Conservation (phyloP, 345 rosid species). For the Dovyalis caffra region DNA sequence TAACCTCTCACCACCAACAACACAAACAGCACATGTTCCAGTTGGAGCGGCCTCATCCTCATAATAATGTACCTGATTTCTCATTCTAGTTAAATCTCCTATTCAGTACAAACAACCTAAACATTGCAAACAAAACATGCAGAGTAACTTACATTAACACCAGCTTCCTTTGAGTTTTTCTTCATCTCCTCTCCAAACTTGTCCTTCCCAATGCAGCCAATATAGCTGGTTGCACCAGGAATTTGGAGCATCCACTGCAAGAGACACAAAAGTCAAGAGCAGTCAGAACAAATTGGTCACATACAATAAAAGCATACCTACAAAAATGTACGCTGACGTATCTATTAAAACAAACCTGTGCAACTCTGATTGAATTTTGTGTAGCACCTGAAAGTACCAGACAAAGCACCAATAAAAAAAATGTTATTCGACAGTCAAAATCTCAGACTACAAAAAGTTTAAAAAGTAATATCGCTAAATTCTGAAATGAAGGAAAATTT, state of each 20-base stretch:
- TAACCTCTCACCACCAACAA: slow-evolving; percentile 95
- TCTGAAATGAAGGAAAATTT: background rate
- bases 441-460: background rate
- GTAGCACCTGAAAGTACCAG: slow-evolving; percentile 58
- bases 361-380: slow-evolving; percentile 91
- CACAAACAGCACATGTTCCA: slow-evolving; percentile 96
- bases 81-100: slow-evolving; percentile 1
- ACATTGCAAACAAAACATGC: background rate
- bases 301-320: background rate
- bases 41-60: slow-evolving; percentile 82
- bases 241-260: slow-evolving; percentile 96
- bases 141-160: slow-evolving; percentile 62
- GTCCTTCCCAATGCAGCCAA: slow-evolving; percentile 94
- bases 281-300: background rate
- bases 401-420: background rate
- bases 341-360: slow-evolving; percentile 54
- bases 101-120: background rate
- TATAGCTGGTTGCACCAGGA: slow-evolving; percentile 86
- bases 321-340: background rate
- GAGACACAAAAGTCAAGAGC: background rate
- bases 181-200: slow-evolving; percentile 97
- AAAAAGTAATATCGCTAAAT: background rate
- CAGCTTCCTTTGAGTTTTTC: slow-evolving; percentile 65
- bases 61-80: slow-evolving; percentile 64
- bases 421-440: background rate